A percentile compares a stretch with the other conserved stretches of the same genome.
Evolutionary conservation across 2,329 filamentous ascomycete genomes (phyloP).

Genomic region (Phoma sp.): DNA sequence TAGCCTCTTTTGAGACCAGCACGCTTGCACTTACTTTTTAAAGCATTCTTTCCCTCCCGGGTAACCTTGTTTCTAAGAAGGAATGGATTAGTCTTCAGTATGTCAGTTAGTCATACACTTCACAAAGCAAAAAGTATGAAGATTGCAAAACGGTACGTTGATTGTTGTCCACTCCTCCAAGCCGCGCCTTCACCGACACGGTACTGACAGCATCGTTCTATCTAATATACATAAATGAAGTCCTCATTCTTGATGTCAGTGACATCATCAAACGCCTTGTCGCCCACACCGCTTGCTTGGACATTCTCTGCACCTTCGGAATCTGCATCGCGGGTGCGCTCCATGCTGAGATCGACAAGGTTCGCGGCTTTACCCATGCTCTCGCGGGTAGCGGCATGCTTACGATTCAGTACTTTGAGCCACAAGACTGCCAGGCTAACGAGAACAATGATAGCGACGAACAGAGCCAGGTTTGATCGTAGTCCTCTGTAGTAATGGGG

Average conservation of each 20-base stretch:
- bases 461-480: constrained; percentile 67
- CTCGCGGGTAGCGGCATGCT: constrained; percentile 62
- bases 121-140: neutral
- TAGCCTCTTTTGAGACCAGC: constrained; percentile 33
- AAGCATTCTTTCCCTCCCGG: too few relatives aligned
- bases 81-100: too few relatives aligned
- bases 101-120: too few relatives aligned
- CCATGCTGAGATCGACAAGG: constrained; percentile 67
- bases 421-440: constrained; percentile 56
- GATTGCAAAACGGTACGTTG: neutral
- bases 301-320: constrained; percentile 37
- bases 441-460: constrained; percentile 65
- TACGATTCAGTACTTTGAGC: constrained; percentile 62
- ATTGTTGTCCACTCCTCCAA: too few relatives aligned
- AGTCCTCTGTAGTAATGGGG: constrained; percentile 67
- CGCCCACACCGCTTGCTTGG: constrained; percentile 44
- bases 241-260: constrained; percentile 70
- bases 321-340: constrained; percentile 55
- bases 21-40: too few relatives aligned
- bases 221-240: constrained; percentile 65
- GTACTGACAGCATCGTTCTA: neutral
- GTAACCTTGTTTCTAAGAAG: too few relatives aligned
- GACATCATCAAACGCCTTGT: constrained; percentile 64
- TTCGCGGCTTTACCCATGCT: constrained; percentile 66
- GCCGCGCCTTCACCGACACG: too few relatives aligned